Evolutionary conservation across 202 grass and related monocot species (phyloP).

Genomic region (Setaria viridis): DNA sequence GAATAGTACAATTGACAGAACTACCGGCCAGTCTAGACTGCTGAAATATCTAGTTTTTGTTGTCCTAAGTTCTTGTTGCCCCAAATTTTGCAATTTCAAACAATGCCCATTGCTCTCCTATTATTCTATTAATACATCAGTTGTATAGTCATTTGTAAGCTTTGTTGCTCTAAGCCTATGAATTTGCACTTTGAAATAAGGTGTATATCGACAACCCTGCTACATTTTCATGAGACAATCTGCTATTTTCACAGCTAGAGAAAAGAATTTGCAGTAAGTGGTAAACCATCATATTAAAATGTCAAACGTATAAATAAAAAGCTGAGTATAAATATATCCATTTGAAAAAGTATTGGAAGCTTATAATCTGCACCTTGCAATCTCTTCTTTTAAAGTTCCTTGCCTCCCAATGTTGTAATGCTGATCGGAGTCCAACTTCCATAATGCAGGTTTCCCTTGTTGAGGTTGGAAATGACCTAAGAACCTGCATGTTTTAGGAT

Average conservation of each 20-base stretch:
- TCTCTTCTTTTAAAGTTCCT: conserved; percentile 67
- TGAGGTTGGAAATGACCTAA: conserved; percentile 97
- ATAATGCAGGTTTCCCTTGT: conserved; percentile 81
- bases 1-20: conserved; percentile 9
- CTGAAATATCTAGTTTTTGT: not conserved
- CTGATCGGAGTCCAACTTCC: conserved; percentile 97
- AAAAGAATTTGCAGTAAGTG: not conserved
- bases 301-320: conserved; percentile 26
- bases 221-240: not conserved
- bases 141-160: not conserved
- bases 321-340: not conserved
- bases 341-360: conserved; percentile 29
- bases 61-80: not conserved
- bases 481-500: conserved; percentile 66
- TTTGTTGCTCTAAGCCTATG: not conserved
- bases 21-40: not conserved
- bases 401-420: conserved; percentile 89
- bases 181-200: conserved; percentile 6
- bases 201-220: not conserved
- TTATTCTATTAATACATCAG: conserved; percentile 13
- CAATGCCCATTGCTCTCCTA: not conserved
- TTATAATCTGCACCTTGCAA: conserved; percentile 58
- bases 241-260: conserved; percentile 1
- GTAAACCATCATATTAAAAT: conserved; percentile 25
- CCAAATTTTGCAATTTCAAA: conserved; percentile 21